These are phyloP conservation scores for Daldinia childiae DNA, from an alignment of 495 filamentous ascomycete genomes.

Conservation along the genomic window DNA sequence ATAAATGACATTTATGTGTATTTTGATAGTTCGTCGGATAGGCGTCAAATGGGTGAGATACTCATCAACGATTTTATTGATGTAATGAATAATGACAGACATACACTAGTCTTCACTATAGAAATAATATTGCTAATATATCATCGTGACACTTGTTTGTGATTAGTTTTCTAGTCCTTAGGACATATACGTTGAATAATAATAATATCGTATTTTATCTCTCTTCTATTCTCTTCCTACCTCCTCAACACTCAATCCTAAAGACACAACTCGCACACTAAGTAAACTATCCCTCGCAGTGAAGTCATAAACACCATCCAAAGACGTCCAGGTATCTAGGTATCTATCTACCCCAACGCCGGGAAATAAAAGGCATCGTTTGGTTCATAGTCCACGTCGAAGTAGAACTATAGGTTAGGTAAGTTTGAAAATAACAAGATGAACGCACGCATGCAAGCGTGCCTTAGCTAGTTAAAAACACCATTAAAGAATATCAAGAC, in stretches of 20 bases:
- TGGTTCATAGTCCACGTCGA: not conserved
- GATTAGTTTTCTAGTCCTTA: not conserved
- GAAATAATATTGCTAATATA: not conserved
- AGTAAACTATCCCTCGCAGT: not conserved
- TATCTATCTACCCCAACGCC: not conserved
- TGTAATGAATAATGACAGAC: no score
- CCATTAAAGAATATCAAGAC: conserved; percentile 16
- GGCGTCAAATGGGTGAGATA: no score
- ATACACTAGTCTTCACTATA: no score
- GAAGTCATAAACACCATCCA: not conserved
- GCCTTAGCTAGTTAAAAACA: not conserved
- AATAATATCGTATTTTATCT: not conserved
- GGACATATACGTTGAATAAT: not conserved
- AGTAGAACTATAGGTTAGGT: not conserved
- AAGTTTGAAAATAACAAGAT: not conserved
- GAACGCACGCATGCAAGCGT: not conserved
- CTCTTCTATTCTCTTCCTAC: not conserved
- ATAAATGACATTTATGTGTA: no score
- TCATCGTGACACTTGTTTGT: not conserved
- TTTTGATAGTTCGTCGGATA: no score
- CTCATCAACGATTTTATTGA: no score
- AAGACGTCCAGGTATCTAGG: not conserved
- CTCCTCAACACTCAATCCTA: not conserved
- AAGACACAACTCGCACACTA: not conserved
- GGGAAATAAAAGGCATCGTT: not conserved